These are phyloP conservation scores for Bolboschoenoplectus hybrid DNA, from an alignment of 202 grass and related monocot species.

Conservation along the genomic window DNA sequence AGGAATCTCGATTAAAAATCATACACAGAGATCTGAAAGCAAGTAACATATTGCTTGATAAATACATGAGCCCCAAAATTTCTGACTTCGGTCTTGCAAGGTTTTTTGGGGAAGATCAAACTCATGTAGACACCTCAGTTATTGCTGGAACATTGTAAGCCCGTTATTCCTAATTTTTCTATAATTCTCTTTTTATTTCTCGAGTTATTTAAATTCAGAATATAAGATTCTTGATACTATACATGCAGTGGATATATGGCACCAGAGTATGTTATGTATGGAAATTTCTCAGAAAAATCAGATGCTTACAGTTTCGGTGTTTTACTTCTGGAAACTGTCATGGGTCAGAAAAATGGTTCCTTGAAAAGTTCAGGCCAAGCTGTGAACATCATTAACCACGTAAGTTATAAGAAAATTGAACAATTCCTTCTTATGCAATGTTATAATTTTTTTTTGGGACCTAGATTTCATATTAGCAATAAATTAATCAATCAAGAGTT, in stretches of 20 bases:
- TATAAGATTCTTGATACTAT: neutral
- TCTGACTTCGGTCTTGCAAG: conserved; percentile 41
- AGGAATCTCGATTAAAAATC: conserved; percentile 41
- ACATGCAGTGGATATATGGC: conserved; percentile 51
- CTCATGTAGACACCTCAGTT: neutral
- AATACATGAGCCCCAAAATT: conserved; percentile 31
- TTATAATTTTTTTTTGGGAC: neutral
- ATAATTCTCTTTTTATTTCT: neutral
- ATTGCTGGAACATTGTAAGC: conserved; percentile 42
- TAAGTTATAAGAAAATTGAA: conserved; percentile 4
- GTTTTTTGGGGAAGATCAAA: conserved; percentile 31
- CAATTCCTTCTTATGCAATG: neutral
- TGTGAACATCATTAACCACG: neutral
- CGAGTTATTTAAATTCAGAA: neutral
- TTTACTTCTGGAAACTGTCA: conserved; percentile 45
- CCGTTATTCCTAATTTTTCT: neutral
- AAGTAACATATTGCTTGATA: conserved; percentile 41
- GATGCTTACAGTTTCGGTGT: conserved; percentile 52
- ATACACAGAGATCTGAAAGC: conserved; percentile 42
- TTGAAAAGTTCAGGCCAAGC: neutral
- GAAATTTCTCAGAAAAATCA: conserved; percentile 42
- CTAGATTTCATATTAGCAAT: neutral
- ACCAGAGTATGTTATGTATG: conserved; percentile 45
- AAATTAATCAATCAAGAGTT: neutral
- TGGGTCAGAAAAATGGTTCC: conserved; percentile 38